phyloP scores from a whole-genome alignment of 2,329 filamentous ascomycete species.

The Verruconis gallopava region DNA sequence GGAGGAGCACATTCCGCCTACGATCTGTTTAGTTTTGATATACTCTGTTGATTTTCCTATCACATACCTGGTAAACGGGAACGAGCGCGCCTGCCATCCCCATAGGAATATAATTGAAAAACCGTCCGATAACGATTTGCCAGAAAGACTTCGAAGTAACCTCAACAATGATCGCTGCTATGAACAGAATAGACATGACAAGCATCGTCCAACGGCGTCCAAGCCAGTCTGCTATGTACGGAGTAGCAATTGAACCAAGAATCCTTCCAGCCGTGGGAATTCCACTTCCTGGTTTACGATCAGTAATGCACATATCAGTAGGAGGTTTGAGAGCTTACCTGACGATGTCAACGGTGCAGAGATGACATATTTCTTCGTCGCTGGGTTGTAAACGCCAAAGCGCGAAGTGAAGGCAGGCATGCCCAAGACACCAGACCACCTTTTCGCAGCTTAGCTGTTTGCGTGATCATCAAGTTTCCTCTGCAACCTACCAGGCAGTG shows the following conservation, averaged over 20 bases:
- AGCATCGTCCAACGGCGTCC: not conserved
- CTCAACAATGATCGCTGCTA: not conserved
- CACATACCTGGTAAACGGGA: not conserved
- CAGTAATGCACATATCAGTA: too few species aligned
- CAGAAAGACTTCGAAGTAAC: not conserved
- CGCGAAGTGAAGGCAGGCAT: not conserved
- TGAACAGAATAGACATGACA: not conserved
- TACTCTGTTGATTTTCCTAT: too few species aligned
- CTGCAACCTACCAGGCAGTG: not conserved
- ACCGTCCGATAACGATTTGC: not conserved
- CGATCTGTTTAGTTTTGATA: too few species aligned
- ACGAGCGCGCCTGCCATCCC: not conserved
- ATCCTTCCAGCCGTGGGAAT: not conserved
- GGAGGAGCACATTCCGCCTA: not conserved
- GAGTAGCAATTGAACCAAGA: not conserved
- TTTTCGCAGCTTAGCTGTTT: too few species aligned
- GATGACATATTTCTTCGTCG: not conserved
- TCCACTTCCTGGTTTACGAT: too few species aligned
- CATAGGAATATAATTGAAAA: conserved; percentile 1
- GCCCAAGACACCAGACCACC: not conserved
- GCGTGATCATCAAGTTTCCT: too few species aligned
- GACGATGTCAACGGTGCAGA: not conserved
- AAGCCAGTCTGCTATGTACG: not conserved
- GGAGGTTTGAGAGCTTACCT: too few species aligned
- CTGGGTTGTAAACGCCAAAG: not conserved